These are phyloP conservation scores for Exobasidium rhododendri DNA, from an alignment of 1,284 basidiomycete species.

Conservation along the genomic window DNA sequence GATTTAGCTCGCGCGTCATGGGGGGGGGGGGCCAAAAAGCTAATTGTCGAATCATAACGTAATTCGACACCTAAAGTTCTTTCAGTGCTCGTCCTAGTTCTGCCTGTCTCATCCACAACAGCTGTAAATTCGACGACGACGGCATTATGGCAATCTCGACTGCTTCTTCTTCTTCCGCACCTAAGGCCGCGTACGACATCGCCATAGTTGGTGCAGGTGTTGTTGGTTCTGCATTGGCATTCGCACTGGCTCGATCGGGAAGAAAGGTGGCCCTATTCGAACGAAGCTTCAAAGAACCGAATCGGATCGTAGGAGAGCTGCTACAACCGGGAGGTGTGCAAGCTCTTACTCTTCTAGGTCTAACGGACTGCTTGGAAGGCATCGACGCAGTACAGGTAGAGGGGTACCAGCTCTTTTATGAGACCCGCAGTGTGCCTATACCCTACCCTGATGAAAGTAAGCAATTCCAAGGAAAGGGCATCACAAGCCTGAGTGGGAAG, in stretches of 20 bases:
- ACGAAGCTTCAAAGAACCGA: slow-evolving; percentile 81
- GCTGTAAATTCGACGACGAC: too few species aligned
- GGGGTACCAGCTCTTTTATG: slow-evolving; percentile 82
- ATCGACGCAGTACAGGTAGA: slow-evolving; percentile 82
- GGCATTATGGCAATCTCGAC: too few species aligned
- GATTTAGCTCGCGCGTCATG: too few species aligned
- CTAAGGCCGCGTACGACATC: slow-evolving; percentile 24
- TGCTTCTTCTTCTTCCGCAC: neutral
- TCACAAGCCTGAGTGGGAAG: slow-evolving; percentile 48
- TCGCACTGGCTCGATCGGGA: slow-evolving; percentile 46
- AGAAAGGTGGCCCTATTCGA: slow-evolving; percentile 59
- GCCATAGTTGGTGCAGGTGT: slow-evolving; percentile 52
- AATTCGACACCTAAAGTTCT: too few species aligned
- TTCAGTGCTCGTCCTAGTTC: too few species aligned
- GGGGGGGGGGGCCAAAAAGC: too few species aligned
- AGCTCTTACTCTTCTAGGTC: slow-evolving; percentile 72
- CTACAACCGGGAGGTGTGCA: slow-evolving; percentile 88
- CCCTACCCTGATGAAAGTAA: slow-evolving; percentile 69
- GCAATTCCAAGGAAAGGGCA: slow-evolving; percentile 19
- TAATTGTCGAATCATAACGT: too few species aligned
- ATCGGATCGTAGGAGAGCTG: slow-evolving; percentile 95
- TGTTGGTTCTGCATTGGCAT: slow-evolving; percentile 48
- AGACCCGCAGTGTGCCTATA: slow-evolving; percentile 65
- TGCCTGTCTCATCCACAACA: too few species aligned
- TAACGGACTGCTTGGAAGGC: slow-evolving; percentile 69